Percentiles rank a stretch among this genome's conserved stretches.
These are phyloP conservation scores for Ampelomyces quisqualis DNA, from an alignment of 2,329 filamentous ascomycete species.

Conservation along the genomic window DNA sequence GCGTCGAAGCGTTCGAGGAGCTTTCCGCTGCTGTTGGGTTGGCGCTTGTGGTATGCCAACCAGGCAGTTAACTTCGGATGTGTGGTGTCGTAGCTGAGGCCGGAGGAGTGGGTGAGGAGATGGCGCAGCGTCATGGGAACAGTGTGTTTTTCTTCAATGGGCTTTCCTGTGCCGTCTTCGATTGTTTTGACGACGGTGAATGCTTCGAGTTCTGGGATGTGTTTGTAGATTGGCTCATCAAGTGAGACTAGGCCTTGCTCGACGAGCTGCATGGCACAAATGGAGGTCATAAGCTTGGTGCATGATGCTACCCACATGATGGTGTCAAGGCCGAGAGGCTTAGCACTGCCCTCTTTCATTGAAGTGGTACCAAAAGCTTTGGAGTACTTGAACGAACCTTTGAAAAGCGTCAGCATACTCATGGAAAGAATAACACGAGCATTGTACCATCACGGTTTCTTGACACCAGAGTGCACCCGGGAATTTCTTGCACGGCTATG, in stretches of 20 bases:
- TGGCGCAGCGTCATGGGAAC: slow-evolving; percentile 36
- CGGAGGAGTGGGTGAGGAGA: slow-evolving; percentile 55
- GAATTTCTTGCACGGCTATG: slow-evolving; percentile 22
- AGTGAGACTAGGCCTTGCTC: slow-evolving; percentile 36
- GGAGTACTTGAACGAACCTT: slow-evolving; percentile 42
- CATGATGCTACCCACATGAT: slow-evolving; percentile 45
- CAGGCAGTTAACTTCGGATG: slow-evolving; percentile 48
- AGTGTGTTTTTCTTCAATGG: slow-evolving; percentile 26
- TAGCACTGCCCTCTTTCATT: slow-evolving; percentile 18
- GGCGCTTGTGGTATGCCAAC: slow-evolving; percentile 27
- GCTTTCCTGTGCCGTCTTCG: slow-evolving; percentile 20
- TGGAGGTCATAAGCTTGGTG: slow-evolving; percentile 43
- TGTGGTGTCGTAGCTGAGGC: slow-evolving; percentile 49
- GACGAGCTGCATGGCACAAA: slow-evolving; percentile 39
- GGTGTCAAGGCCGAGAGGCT: slow-evolving; percentile 25
- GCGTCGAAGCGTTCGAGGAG: slow-evolving; percentile 47
- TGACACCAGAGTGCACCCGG: slow-evolving; percentile 27
- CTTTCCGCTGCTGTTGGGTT: slow-evolving; percentile 42
- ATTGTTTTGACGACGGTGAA: slow-evolving; percentile 30
- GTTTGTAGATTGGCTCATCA: slow-evolving; percentile 35
- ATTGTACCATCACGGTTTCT: slow-evolving; percentile 29
- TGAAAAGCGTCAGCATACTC: not conserved
- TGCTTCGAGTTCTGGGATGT: slow-evolving; percentile 37
- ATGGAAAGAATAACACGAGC: no score
- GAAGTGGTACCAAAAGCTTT: slow-evolving; percentile 41